These are phyloP conservation scores for Suillus clintonianus DNA, from an alignment of 768 basidiomycete species.

Conservation along the genomic window DNA sequence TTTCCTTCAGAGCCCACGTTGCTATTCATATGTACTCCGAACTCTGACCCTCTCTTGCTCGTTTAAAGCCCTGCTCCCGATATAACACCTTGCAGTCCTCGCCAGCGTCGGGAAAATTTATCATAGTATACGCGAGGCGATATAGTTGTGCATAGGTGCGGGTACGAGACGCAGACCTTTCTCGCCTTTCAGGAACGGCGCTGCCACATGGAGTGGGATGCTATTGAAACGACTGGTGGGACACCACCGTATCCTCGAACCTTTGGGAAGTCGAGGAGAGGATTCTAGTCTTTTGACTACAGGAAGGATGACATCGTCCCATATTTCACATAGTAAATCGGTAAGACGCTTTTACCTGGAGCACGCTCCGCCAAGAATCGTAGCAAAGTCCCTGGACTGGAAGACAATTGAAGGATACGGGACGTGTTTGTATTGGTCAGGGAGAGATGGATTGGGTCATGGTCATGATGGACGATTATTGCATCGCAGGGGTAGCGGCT, in stretches of 20 bases:
- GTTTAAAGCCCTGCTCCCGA: no score
- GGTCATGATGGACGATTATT: slow-evolving; percentile 17
- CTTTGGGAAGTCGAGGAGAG: slow-evolving; percentile 4
- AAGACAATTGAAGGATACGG: not conserved
- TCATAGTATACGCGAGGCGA: no score
- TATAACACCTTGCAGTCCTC: no score
- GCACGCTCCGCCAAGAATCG: not conserved
- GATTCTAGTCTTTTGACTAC: slow-evolving; percentile 19
- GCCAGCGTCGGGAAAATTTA: no score
- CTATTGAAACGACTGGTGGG: slow-evolving; percentile 32
- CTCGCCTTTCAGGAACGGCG: slow-evolving; percentile 23
- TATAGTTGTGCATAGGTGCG: not conserved
- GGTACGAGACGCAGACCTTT: not conserved
- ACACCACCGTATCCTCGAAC: slow-evolving; percentile 34
- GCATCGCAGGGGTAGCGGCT: slow-evolving; percentile 23
- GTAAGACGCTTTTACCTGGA: slow-evolving; percentile 6
- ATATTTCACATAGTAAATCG: slow-evolving; percentile 22
- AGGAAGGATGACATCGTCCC: slow-evolving; percentile 28
- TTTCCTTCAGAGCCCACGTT: no score
- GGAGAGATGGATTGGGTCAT: slow-evolving; percentile 18
- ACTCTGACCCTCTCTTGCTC: no score
- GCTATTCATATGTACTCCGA: not conserved
- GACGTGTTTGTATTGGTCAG: slow-evolving; percentile 16
- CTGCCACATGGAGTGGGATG: slow-evolving; percentile 44
- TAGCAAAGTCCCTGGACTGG: not conserved